Conservation (phyloP, 2,329 filamentous ascomycete genomes). For the Stagonosporopsis rhizophila region DNA sequence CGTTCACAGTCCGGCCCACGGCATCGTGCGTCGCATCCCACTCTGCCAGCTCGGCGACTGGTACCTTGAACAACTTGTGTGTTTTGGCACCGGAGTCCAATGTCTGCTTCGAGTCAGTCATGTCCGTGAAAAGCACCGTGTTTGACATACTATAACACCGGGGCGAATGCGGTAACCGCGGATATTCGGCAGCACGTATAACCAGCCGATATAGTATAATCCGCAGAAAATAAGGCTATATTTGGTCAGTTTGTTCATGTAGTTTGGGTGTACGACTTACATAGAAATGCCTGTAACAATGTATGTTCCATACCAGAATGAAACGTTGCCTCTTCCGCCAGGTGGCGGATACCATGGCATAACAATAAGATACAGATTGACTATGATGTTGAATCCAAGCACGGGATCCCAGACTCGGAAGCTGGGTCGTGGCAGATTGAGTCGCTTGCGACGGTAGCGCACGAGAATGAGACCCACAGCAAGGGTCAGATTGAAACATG, state of each 20-base stretch:
- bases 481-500: conserved; percentile 65
- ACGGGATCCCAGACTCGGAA: conserved; percentile 67
- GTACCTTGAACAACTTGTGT: conserved; percentile 63
- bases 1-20: conserved; percentile 20
- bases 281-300: conserved; percentile 68
- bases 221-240: conserved; percentile 60
- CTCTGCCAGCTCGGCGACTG: conserved; percentile 56
- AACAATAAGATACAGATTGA: conserved; percentile 67
- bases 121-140: conserved; percentile 30
- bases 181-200: conserved; percentile 61
- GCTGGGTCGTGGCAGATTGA: conserved; percentile 57
- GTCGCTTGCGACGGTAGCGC: conserved; percentile 60
- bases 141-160: conserved; percentile 60
- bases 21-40: conserved; percentile 68
- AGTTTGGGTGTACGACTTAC: conserved; percentile 53
- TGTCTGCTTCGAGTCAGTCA: background rate
- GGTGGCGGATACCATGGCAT: conserved; percentile 75
- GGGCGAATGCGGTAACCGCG: conserved; percentile 64
- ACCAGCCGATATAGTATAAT: conserved; percentile 67
- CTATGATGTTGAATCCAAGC: conserved; percentile 65
- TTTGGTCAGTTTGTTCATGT: background rate
- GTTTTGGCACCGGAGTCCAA: conserved; percentile 49
- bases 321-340: conserved; percentile 69
- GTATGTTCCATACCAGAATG: conserved; percentile 76
- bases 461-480: conserved; percentile 65